Conservation (phyloP, 2,329 filamentous ascomycete species). For the Raffaelea albimanens region DNA sequence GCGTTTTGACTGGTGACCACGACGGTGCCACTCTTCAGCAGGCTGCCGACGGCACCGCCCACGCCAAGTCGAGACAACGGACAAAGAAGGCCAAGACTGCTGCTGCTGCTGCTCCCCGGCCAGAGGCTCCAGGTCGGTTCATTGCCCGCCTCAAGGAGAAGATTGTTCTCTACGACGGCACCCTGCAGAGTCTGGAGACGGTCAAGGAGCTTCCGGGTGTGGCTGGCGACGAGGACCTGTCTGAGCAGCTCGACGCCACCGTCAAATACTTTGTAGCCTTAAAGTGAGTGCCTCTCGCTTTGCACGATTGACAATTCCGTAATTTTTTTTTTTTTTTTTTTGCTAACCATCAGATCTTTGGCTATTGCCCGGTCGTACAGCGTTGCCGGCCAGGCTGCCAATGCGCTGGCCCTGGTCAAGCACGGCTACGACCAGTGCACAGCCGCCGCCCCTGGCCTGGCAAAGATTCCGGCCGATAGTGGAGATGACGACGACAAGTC, state of each 20-base stretch:
- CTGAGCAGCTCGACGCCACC: conserved; percentile 69
- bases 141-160: conserved; percentile 76
- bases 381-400: conserved; percentile 60
- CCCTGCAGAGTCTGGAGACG: conserved; percentile 80
- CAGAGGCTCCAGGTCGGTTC: conserved; percentile 64
- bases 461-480: conserved; percentile 29
- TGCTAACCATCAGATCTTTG: conserved; percentile 48
- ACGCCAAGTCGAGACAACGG: conserved; percentile 23
- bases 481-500: conserved; percentile 19
- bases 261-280: conserved; percentile 78
- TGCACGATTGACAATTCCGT: background rate
- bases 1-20: conserved; percentile 72
- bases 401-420: conserved; percentile 77
- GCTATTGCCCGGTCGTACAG: conserved; percentile 79
- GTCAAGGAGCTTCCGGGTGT: conserved; percentile 86
- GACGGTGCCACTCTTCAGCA: conserved; percentile 61
- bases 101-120: conserved; percentile 28
- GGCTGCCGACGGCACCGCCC: conserved; percentile 23
- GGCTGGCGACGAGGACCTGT: conserved; percentile 68
- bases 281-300: conserved; percentile 65
- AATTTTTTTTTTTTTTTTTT: background rate
- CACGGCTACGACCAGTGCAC: conserved; percentile 57
- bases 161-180: conserved; percentile 83
- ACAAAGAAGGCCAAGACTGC: conserved; percentile 9
- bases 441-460: conserved; percentile 37